Evolutionary conservation across 2,329 filamentous ascomycete genomes (phyloP).

Genomic region (Aspergillus persii): DNA sequence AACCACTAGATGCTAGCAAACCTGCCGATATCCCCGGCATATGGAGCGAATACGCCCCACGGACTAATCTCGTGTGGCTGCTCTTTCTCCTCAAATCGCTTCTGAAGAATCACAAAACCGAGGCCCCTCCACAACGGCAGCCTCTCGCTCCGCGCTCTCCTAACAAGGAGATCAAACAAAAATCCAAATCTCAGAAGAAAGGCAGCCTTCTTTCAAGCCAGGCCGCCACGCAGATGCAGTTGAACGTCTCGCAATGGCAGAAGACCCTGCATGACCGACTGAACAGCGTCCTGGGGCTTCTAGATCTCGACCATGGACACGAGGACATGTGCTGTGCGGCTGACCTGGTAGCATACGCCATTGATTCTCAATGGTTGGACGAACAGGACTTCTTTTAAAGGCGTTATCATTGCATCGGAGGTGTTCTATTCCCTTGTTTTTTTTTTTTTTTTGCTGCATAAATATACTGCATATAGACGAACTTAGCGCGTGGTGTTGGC

Average conservation of each 20-base stretch:
- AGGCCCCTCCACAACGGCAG: slow-evolving; percentile 20
- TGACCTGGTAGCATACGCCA: slow-evolving; percentile 44
- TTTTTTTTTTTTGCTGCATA: background rate
- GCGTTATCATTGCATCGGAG: background rate
- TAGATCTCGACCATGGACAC: slow-evolving; percentile 38
- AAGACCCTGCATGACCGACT: slow-evolving; percentile 33
- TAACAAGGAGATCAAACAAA: slow-evolving; percentile 25
- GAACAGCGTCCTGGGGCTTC: slow-evolving; percentile 31
- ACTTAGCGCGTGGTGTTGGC: background rate
- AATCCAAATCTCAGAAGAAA: slow-evolving; percentile 8
- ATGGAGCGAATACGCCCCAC: slow-evolving; percentile 58
- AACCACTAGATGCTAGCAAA: slow-evolving; percentile 42
- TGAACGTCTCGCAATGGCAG: slow-evolving; percentile 24
- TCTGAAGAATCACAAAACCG: slow-evolving; percentile 39
- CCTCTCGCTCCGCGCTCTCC: slow-evolving; percentile 34
- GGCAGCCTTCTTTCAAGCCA: slow-evolving; percentile 5
- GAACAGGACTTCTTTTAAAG: slow-evolving; percentile 39
- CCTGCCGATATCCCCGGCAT: slow-evolving; percentile 35
- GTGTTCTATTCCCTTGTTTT: background rate
- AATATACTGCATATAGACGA: background rate
- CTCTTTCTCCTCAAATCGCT: slow-evolving; percentile 60
- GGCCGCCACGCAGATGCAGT: slow-evolving; percentile 11
- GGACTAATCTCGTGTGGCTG: slow-evolving; percentile 64
- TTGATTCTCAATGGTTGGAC: slow-evolving; percentile 41
- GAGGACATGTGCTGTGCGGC: slow-evolving; percentile 44